phyloP scores from a whole-genome alignment of 2,329 filamentous ascomycete species.

The Seiridium cupressi region DNA sequence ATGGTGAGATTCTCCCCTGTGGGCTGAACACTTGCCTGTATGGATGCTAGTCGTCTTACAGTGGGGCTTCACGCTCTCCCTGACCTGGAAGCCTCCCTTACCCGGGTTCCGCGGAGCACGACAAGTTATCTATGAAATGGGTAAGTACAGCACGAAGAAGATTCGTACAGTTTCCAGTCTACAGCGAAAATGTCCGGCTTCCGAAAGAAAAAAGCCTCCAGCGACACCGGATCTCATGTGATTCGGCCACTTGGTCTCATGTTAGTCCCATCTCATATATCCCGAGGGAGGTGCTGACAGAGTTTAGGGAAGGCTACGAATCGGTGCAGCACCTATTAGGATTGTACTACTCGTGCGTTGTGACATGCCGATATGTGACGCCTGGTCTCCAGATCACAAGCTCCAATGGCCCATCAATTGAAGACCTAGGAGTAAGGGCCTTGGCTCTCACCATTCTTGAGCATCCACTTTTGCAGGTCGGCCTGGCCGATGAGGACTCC shows the following conservation, averaged over 20 bases:
- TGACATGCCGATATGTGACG: conserved; percentile 4
- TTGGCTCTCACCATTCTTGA: conserved; percentile 14
- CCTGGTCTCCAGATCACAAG: not conserved
- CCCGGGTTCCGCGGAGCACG: too few species aligned
- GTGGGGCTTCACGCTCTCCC: too few species aligned
- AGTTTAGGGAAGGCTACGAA: conserved; percentile 1
- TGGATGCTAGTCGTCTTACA: too few species aligned
- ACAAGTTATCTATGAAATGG: too few species aligned
- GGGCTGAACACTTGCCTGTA: too few species aligned
- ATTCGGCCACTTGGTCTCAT: not conserved
- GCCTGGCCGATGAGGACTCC: conserved; percentile 11
- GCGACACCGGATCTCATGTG: not conserved
- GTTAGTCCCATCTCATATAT: not conserved
- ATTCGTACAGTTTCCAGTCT: not conserved
- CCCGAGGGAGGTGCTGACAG: not conserved
- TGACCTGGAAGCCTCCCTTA: too few species aligned
- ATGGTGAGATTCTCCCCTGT: too few species aligned
- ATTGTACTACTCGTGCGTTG: not conserved
- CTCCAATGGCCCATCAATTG: not conserved
- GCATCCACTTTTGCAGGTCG: conserved; percentile 19
- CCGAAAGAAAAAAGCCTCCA: not conserved
- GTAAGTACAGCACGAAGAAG: too few species aligned
- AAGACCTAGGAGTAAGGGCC: conserved; percentile 11
- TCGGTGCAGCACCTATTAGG: not conserved
- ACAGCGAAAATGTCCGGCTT: not conserved